Percentiles rank a stretch among this genome's conserved stretches.
These are phyloP conservation scores for Starmerella sp. DNA, from an alignment of 805 yeast species.

Conservation along the genomic window DNA sequence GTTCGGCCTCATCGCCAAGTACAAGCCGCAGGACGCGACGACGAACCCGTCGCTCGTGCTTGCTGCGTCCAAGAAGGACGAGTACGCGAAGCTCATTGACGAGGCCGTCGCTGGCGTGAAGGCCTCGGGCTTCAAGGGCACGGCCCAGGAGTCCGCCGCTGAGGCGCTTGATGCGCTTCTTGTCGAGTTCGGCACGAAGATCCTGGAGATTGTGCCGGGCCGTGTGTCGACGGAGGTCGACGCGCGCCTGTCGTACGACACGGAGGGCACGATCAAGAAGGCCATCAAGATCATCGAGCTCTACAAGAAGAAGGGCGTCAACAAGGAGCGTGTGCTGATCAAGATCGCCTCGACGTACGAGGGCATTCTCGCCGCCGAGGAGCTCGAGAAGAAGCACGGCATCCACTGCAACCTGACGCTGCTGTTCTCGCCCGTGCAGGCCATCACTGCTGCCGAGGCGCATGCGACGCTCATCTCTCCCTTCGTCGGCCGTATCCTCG, in stretches of 20 bases:
- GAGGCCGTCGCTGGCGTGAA: constrained; percentile 81
- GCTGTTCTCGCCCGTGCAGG: constrained; percentile 90
- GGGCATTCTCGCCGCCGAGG: constrained; percentile 98
- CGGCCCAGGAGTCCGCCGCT: constrained; percentile 48
- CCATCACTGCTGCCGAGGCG: constrained; percentile 99
- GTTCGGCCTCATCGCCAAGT: constrained; percentile 91
- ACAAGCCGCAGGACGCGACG: constrained; percentile 98
- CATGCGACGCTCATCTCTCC: constrained; percentile 92
- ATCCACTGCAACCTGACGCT: constrained; percentile 93
- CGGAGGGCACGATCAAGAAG: constrained; percentile 84
- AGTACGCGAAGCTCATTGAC: constrained; percentile 82
- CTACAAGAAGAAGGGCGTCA: constrained; percentile 74
- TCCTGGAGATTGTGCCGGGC: constrained; percentile 91
- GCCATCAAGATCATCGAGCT: constrained; percentile 82
- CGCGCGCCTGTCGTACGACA: constrained; percentile 94
- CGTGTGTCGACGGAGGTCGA: constrained; percentile 99
- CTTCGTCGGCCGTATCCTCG: constrained; percentile 97
- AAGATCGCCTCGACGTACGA: constrained; percentile 98
- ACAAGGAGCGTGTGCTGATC: constrained; percentile 82
- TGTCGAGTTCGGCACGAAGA: constrained; percentile 93
- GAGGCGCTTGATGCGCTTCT: constrained; percentile 82
- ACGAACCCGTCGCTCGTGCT: constrained; percentile 96
- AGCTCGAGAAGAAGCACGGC: constrained; percentile 79
- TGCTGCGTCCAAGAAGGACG: constrained; percentile 87
- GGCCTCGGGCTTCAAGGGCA: constrained; percentile 29